phyloP scores from a whole-genome alignment of 306 rosid genomes.

The Sicyos baderoa region DNA sequence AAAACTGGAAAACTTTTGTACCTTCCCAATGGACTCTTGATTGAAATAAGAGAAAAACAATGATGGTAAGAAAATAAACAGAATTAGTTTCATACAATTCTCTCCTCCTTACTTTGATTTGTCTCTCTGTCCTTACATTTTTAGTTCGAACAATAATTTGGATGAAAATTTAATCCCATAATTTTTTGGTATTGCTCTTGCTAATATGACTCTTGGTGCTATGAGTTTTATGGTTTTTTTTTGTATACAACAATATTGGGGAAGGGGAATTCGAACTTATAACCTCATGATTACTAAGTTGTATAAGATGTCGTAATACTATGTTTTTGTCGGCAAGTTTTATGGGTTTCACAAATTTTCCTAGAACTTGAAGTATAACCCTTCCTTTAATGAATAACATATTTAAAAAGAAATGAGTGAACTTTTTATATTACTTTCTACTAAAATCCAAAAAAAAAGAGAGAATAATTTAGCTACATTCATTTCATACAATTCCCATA shows the following conservation, averaged over 20 bases:
- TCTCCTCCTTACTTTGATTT: too few species aligned
- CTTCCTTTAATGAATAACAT: not conserved
- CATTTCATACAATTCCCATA: not conserved
- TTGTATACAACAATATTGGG: too few species aligned
- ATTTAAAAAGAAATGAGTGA: not conserved
- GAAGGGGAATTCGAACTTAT: too few species aligned
- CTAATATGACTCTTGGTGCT: not conserved
- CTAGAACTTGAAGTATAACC: not conserved
- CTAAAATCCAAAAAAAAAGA: not conserved
- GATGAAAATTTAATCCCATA: too few species aligned
- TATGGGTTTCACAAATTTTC: not conserved
- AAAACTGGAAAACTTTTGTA: not conserved
- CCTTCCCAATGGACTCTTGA: not conserved
- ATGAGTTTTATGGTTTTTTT: not conserved
- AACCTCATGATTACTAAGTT: too few species aligned
- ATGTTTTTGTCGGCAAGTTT: too few species aligned
- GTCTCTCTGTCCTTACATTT: too few species aligned
- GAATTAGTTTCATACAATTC: not conserved
- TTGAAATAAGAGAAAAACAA: not conserved
- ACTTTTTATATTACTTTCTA: not conserved
- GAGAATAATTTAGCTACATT: not conserved
- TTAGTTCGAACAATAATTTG: too few species aligned
- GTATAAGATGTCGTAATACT: too few species aligned
- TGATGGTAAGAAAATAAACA: not conserved
- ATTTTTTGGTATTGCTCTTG: too few species aligned